Conservation (phyloP, 202 grass and related monocot species). For the Eragrostis tef region DNA sequence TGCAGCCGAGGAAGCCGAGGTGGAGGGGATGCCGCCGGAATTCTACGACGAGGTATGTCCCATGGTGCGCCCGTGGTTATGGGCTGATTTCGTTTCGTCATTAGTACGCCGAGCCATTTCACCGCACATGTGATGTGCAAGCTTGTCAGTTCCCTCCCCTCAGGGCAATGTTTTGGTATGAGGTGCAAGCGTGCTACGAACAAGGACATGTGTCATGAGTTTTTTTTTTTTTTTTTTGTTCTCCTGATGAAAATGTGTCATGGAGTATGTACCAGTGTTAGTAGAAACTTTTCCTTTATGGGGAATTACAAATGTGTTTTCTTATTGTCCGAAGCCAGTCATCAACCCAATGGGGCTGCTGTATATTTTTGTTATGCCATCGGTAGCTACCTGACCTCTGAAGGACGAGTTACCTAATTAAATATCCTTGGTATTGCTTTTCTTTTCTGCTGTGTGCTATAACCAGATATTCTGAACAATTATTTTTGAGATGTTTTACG, state of each 20-base stretch:
- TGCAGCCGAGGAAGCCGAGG: constrained; percentile 32
- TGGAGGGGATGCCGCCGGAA: constrained; percentile 56
- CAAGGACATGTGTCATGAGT: no score
- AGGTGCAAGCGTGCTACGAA: not conserved
- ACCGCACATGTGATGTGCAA: constrained; percentile 10
- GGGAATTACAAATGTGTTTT: not conserved
- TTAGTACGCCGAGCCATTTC: constrained; percentile 45
- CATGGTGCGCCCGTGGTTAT: not conserved
- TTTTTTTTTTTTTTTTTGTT: no score
- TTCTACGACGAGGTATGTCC: constrained; percentile 67
- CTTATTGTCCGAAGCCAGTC: no score
- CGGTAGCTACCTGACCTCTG: no score
- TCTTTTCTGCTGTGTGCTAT: not conserved
- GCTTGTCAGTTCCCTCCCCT: not conserved
- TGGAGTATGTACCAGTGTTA: not conserved
- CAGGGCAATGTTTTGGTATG: not conserved
- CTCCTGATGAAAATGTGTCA: no score
- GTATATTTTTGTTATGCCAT: no score
- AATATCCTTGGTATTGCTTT: not conserved
- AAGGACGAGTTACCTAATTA: not conserved
- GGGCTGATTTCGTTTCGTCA: not conserved
- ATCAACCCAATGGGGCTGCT: not conserved
- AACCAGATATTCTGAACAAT: not conserved
- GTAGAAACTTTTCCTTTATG: constrained; percentile 16
- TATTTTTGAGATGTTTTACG: not conserved